Conservation (phyloP, 2,329 filamentous ascomycete genomes). For the Phoma herbarum region DNA sequence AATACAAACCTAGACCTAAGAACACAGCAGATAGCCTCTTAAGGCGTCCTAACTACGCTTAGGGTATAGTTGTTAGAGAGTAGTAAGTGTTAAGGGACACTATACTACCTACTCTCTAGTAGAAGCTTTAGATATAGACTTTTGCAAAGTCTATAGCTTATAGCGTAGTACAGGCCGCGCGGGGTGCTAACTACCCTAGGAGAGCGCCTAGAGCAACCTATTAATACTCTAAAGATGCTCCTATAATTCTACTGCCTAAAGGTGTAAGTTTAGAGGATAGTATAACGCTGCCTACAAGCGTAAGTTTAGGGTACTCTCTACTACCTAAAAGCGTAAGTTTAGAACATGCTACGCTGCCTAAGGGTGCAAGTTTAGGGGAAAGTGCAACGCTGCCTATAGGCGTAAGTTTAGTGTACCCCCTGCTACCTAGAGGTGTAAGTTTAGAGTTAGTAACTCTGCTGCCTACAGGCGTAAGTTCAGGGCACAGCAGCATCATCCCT, state of each 20-base stretch:
- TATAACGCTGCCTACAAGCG: neutral
- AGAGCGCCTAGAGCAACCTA: neutral
- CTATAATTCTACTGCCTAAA: neutral
- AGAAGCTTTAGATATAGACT: conserved; percentile 8
- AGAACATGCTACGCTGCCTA: no score
- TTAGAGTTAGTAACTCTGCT: neutral
- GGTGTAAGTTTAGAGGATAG: neutral
- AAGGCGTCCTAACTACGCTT: conserved; percentile 1
- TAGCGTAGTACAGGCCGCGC: no score
- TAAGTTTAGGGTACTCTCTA: neutral
- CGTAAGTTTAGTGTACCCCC: neutral
- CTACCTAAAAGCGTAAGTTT: no score
- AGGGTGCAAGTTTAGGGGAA: no score
- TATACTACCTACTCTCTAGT: conserved; percentile 9
- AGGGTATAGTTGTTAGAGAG: conserved; percentile 7
- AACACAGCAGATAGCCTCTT: neutral
- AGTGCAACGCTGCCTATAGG: no score
- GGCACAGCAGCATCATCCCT: neutral
- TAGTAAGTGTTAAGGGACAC: conserved; percentile 3
- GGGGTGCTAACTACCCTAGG: neutral
- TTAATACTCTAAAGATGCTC: neutral
- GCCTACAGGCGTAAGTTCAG: neutral
- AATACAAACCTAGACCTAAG: conserved; percentile 1
- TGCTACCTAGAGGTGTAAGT: neutral
- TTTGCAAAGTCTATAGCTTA: conserved; percentile 1